phyloP scores from a whole-genome alignment of 225 moss, liverwort and hornwort genomes.

The Polytrichum commune region DNA sequence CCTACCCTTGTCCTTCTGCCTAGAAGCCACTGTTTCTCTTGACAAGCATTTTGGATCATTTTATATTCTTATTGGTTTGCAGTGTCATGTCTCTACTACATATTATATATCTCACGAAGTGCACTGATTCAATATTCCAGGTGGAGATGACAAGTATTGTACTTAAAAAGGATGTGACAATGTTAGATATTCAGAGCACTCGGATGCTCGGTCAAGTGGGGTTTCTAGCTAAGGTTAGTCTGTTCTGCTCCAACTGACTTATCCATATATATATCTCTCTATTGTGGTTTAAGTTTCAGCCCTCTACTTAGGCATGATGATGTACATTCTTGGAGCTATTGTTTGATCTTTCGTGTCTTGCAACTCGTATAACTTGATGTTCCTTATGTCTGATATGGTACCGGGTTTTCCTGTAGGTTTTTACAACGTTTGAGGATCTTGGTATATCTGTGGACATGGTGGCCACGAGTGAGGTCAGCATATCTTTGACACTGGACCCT shows the following conservation, averaged over 20 bases:
- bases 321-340: neutral
- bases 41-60: no score
- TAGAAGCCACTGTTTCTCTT: no score
- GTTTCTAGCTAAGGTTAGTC: constrained; percentile 69
- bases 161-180: constrained; percentile 83
- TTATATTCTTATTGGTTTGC: no score
- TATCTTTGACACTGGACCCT: constrained; percentile 92
- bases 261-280: neutral
- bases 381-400: constrained; percentile 1
- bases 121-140: constrained; percentile 15
- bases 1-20: neutral
- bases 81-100: neutral
- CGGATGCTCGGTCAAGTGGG: constrained; percentile 98
- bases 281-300: neutral
- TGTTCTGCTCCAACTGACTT: constrained; percentile 10
- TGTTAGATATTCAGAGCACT: constrained; percentile 92
- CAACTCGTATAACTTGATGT: neutral
- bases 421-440: constrained; percentile 81
- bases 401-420: constrained; percentile 46
- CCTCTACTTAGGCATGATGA: neutral
- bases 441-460: constrained; percentile 97
- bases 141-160: constrained; percentile 90
- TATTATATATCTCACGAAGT: neutral
- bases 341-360: neutral
- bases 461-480: constrained; percentile 97